These are phyloP conservation scores for Dimocarpus longan DNA, from an alignment of 345 rosid genomes.

Conservation along the genomic window DNA sequence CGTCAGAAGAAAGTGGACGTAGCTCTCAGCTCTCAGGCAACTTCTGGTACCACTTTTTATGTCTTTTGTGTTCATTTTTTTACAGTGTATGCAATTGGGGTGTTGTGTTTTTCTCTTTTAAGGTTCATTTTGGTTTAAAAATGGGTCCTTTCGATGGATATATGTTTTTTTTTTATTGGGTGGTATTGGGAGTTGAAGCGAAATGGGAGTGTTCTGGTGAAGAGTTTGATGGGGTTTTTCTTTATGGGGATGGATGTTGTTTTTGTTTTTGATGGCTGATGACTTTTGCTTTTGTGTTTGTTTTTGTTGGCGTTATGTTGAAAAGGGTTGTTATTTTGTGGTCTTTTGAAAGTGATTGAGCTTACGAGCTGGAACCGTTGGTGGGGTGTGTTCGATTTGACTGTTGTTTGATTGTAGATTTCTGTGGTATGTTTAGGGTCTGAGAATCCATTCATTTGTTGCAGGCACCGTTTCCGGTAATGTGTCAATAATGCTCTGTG, in stretches of 20 bases:
- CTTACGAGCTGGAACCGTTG: not conserved
- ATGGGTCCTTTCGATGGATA: not conserved
- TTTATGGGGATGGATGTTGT: not conserved
- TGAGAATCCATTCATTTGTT: not conserved
- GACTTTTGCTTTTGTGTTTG: not conserved
- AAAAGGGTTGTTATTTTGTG: not conserved
- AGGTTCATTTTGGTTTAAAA: constrained; percentile 2
- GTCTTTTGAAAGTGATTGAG: not conserved
- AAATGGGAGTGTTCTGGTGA: not conserved
- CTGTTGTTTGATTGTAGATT: not conserved
- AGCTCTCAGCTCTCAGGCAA: constrained; percentile 15
- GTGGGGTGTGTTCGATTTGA: not conserved
- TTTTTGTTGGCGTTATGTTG: not conserved
- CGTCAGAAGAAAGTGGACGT: constrained; percentile 17
- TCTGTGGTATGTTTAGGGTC: not conserved
- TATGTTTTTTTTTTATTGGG: not conserved
- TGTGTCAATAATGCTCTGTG: not conserved
- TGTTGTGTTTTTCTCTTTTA: not conserved
- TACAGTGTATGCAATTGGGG: not conserved
- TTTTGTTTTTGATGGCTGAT: not conserved
- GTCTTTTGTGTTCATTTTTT: not conserved
- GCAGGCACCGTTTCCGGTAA: not conserved
- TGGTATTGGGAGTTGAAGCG: not conserved
- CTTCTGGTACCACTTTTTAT: constrained; percentile 17
- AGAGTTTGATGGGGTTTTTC: not conserved